A percentile compares a stretch with the other conserved stretches of the same genome.
Evolutionary conservation across 1,139 yeast species (phyloP).

Genomic region (Yamadazyma siamensis): DNA sequence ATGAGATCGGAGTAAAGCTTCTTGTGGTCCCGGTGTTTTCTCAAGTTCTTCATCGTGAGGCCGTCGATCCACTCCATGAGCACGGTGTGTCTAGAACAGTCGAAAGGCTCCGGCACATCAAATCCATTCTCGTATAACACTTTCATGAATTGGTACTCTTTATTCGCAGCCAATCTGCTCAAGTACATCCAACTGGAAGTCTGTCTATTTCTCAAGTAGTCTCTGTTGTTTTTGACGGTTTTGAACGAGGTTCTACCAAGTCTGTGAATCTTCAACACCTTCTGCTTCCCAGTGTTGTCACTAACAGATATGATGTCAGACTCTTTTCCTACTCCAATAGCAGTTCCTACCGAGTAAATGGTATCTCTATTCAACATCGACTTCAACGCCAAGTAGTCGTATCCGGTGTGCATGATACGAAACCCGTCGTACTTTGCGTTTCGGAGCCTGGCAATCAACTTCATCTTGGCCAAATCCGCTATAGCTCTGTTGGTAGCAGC

Average conservation of each 20-base stretch:
- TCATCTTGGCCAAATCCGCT: constrained; percentile 82
- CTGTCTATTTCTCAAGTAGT: constrained; percentile 70
- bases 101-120: constrained; percentile 84
- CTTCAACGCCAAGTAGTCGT: constrained; percentile 85
- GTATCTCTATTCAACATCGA: constrained; percentile 73
- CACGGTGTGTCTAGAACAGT: constrained; percentile 86
- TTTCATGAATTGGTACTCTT: constrained; percentile 86
- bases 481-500: constrained; percentile 78
- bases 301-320: constrained; percentile 91
- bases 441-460: constrained; percentile 69
- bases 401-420: constrained; percentile 82
- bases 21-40: constrained; percentile 64
- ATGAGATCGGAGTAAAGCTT: constrained; percentile 78
- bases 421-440: constrained; percentile 94
- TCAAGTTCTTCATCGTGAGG: constrained; percentile 80
- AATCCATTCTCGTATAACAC: constrained; percentile 73
- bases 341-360: constrained; percentile 76
- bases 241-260: constrained; percentile 91
- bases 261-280: constrained; percentile 85
- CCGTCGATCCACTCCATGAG: constrained; percentile 92
- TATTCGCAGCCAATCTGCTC: constrained; percentile 85
- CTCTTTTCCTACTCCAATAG: constrained; percentile 96
- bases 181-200: constrained; percentile 88
- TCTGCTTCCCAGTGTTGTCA: constrained; percentile 59
- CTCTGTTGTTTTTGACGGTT: constrained; percentile 90